These are phyloP conservation scores for Acacia pycnantha DNA, from an alignment of 331 rosid species.

Conservation along the genomic window DNA sequence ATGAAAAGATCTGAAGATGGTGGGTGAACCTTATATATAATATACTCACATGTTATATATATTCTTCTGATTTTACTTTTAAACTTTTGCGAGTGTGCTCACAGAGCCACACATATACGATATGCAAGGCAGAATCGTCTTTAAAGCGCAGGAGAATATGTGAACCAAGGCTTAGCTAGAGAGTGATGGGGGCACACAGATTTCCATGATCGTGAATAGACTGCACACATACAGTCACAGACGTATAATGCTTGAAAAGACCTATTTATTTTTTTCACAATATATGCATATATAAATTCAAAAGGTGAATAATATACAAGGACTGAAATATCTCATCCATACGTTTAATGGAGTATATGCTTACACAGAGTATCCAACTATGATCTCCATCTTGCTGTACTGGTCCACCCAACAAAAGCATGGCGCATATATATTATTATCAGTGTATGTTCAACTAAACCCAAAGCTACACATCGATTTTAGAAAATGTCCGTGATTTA, in stretches of 20 bases:
- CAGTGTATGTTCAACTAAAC: conserved; percentile 20
- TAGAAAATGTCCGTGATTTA: conserved; percentile 36
- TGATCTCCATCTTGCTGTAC: conserved; percentile 10
- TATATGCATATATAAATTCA: conserved; percentile 13
- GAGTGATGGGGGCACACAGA: conserved; percentile 47
- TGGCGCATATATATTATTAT: conserved; percentile 6
- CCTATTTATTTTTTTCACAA: background rate
- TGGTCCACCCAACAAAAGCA: conserved; percentile 45
- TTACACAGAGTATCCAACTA: conserved; percentile 28
- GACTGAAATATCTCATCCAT: conserved; percentile 16
- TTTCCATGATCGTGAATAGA: conserved; percentile 45
- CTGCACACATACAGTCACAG: conserved; percentile 1
- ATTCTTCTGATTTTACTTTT: background rate
- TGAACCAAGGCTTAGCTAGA: conserved; percentile 36
- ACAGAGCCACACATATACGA: background rate
- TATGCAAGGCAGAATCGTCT: background rate
- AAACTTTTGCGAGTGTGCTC: background rate
- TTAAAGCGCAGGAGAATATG: conserved; percentile 13
- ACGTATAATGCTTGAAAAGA: background rate
- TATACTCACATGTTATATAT: background rate
- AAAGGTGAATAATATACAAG: conserved; percentile 14
- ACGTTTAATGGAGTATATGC: conserved; percentile 21
- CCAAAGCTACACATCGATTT: conserved; percentile 22
- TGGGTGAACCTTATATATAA: background rate
- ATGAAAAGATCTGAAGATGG: background rate